phyloP scores from a whole-genome alignment of 2,329 filamentous ascomycete species.

The Capronia epimyces region DNA sequence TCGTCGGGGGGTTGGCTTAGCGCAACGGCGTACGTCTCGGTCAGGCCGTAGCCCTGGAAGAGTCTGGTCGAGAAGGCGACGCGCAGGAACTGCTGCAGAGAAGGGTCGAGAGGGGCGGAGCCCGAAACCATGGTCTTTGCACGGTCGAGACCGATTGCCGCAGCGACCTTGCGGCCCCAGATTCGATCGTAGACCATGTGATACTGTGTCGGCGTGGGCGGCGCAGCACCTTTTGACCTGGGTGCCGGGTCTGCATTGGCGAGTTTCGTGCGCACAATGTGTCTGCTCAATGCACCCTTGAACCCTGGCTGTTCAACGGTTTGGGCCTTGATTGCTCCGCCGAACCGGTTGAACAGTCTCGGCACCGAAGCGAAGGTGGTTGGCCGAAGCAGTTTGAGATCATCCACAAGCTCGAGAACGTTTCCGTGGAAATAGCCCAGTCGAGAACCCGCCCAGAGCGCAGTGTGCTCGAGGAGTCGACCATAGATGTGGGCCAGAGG shows the following conservation, averaged over 20 bases:
- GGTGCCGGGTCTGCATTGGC: constrained; percentile 45
- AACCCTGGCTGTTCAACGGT: constrained; percentile 75
- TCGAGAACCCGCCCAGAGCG: constrained; percentile 63
- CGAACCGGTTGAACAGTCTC: constrained; percentile 85
- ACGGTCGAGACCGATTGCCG: constrained; percentile 75
- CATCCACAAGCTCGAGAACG: constrained; percentile 73
- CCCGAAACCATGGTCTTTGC: constrained; percentile 73
- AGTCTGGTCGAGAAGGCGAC: constrained; percentile 75
- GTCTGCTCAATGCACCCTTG: constrained; percentile 72
- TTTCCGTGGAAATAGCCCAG: constrained; percentile 96
- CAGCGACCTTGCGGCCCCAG: constrained; percentile 81
- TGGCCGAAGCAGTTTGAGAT: constrained; percentile 79
- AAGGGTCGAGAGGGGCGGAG: constrained; percentile 83
- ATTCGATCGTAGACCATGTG: constrained; percentile 58
- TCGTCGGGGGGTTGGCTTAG: constrained; percentile 66
- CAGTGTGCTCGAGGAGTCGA: constrained; percentile 71
- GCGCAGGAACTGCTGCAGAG: constrained; percentile 81
- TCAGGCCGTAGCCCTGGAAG: constrained; percentile 85
- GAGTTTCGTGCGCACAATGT: constrained; percentile 73
- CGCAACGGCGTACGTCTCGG: constrained; percentile 79
- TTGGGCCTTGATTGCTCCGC: constrained; percentile 69
- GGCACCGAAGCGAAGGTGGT: constrained; percentile 84
- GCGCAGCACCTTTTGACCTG: constrained; percentile 46
- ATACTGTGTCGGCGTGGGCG: constrained; percentile 63
- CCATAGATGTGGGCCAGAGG: constrained; percentile 93